Conservation (phyloP, 352 stramenopile genomes). For the Aphanomyces invadans region DNA sequence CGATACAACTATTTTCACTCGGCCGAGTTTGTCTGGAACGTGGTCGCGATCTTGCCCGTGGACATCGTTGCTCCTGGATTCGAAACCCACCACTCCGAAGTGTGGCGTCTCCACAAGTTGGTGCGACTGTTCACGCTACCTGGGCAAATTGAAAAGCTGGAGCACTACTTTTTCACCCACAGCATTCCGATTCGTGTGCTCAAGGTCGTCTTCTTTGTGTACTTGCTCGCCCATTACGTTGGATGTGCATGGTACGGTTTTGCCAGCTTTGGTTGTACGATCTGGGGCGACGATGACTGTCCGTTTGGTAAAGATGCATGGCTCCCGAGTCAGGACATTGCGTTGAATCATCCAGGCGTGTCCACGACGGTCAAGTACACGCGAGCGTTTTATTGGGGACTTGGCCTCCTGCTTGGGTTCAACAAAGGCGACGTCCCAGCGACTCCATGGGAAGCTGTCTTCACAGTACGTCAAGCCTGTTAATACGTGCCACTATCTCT, state of each 20-base stretch:
- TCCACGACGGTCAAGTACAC: slow-evolving; percentile 45
- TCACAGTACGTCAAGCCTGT: not conserved
- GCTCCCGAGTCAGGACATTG: slow-evolving; percentile 13
- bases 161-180: slow-evolving; percentile 47
- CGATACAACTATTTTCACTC: slow-evolving; percentile 44
- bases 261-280: not conserved
- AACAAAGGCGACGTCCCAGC: not conserved
- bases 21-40: slow-evolving; percentile 47
- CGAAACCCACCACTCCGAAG: slow-evolving; percentile 23
- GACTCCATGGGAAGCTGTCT: not conserved
- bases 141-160: slow-evolving; percentile 42
- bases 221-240: slow-evolving; percentile 51
- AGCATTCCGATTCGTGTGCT: slow-evolving; percentile 58
- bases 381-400: slow-evolving; percentile 62
- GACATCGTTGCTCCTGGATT: slow-evolving; percentile 40
- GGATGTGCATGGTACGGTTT: slow-evolving; percentile 52
- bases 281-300: not conserved
- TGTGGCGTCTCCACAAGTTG: slow-evolving; percentile 28
- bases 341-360: slow-evolving; percentile 46
- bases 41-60: slow-evolving; percentile 42
- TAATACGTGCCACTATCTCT: too few relatives aligned
- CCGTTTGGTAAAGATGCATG: not conserved
- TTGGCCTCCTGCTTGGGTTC: slow-evolving; percentile 33
- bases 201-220: slow-evolving; percentile 63
- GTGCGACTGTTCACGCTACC: slow-evolving; percentile 46